Conservation (phyloP, 345 rosid species). For the Salix exigua region DNA sequence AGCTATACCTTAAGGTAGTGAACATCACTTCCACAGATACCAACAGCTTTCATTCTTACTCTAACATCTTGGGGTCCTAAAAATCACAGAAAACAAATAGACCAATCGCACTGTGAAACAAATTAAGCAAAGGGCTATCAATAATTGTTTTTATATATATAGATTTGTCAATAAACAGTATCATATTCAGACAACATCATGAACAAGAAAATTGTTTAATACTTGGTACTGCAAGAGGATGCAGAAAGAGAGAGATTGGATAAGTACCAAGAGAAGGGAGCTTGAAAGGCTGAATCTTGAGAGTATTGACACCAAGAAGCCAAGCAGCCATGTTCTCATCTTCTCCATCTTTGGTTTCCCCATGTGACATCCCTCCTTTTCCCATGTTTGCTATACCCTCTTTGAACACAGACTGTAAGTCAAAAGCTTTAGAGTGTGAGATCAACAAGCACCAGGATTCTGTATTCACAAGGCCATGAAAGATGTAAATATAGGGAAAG, state of each 20-base stretch:
- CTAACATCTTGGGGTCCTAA: conserved; percentile 78
- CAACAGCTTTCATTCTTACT: conserved; percentile 85
- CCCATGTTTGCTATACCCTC: conserved; percentile 33
- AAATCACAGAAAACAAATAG: background rate
- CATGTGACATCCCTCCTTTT: conserved; percentile 64
- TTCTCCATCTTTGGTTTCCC: conserved; percentile 40
- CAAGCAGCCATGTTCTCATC: conserved; percentile 89
- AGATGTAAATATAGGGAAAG: too few species aligned
- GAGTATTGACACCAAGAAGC: conserved; percentile 68
- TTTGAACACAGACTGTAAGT: too few species aligned
- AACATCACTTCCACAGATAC: conserved; percentile 93
- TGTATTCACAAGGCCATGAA: too few species aligned
- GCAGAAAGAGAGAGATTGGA: background rate
- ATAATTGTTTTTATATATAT: background rate
- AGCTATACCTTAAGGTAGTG: conserved; percentile 70
- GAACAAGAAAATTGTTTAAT: too few species aligned
- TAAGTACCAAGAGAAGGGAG: conserved; percentile 68
- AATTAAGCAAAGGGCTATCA: background rate
- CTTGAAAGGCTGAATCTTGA: conserved; percentile 74
- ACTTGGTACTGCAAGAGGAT: too few species aligned
- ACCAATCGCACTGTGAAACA: background rate
- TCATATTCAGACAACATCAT: too few species aligned
- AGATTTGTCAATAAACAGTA: background rate
- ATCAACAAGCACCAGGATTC: too few species aligned
- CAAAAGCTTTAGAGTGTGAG: too few species aligned